Evolutionary conservation across 345 rosid species (phyloP).

Genomic region (Eucalyptus erythrocorys): DNA sequence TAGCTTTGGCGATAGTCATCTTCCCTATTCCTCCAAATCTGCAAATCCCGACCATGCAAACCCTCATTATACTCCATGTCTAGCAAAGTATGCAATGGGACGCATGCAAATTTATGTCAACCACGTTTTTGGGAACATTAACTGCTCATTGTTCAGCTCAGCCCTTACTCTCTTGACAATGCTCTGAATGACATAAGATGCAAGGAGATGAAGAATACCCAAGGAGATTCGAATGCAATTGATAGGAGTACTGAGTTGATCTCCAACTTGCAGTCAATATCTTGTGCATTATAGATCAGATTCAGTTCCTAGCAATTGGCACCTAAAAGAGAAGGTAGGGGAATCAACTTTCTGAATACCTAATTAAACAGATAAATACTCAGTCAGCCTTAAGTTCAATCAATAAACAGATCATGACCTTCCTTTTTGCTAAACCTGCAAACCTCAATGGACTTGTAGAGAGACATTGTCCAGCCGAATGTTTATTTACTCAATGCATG

Average conservation of each 20-base stretch:
- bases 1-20: slow-evolving; percentile 5
- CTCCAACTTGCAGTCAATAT: neutral
- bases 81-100: neutral
- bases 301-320: neutral
- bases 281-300: neutral
- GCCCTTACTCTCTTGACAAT: neutral
- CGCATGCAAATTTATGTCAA: neutral
- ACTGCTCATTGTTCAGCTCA: neutral
- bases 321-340: neutral
- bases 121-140: neutral
- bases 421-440: neutral
- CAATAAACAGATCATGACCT: neutral
- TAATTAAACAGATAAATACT: neutral
- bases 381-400: neutral
- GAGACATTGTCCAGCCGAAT: neutral
- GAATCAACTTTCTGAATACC: neutral
- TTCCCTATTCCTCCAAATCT: neutral
- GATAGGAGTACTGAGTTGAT: neutral
- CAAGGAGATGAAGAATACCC: neutral
- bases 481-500: neutral
- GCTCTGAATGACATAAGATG: neutral
- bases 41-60: neutral
- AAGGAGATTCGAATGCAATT: neutral
- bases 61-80: neutral
- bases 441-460: neutral